Evolutionary conservation across 2,329 filamentous ascomycete species (phyloP).

Genomic region (Teratosphaeria epicoccoides): DNA sequence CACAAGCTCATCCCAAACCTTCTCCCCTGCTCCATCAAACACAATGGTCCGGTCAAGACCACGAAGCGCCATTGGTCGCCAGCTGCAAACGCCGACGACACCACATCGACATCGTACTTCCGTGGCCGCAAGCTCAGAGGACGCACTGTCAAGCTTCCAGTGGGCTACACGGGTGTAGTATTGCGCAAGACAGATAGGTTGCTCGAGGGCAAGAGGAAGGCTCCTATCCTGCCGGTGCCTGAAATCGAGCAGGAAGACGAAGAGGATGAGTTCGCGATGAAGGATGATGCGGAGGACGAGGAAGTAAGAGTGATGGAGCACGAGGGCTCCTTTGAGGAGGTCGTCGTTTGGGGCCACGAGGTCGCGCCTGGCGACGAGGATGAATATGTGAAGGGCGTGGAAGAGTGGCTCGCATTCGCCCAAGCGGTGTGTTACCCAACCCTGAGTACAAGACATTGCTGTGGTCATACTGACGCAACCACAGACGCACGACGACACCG

Average conservation of each 20-base stretch:
- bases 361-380: slow-evolving; percentile 53
- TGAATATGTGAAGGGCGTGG: slow-evolving; percentile 60
- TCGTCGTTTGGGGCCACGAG: slow-evolving; percentile 82
- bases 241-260: not conserved
- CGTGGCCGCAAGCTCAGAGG: slow-evolving; percentile 71
- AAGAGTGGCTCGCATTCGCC: slow-evolving; percentile 71
- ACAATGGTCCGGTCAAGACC: slow-evolving; percentile 60
- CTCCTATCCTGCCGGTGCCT: not conserved
- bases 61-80: slow-evolving; percentile 62
- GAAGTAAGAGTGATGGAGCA: slow-evolving; percentile 50
- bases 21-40: slow-evolving; percentile 69
- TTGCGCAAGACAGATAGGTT: slow-evolving; percentile 17
- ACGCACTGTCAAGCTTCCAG: slow-evolving; percentile 54
- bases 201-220: not conserved
- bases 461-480: not conserved
- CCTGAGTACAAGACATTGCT: not conserved
- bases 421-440: slow-evolving; percentile 43
- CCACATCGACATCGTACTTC: slow-evolving; percentile 49
- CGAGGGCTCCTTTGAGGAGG: slow-evolving; percentile 58
- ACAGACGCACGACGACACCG: not conserved
- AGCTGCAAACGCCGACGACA: slow-evolving; percentile 6
- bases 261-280: slow-evolving; percentile 21
- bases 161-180: slow-evolving; percentile 49
- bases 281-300: slow-evolving; percentile 33
- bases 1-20: slow-evolving; percentile 53